Percentiles rank a stretch among this genome's conserved stretches.
These are phyloP conservation scores for Saussurea involucrata DNA, from an alignment of 129 eudicot genomes.

Conservation along the genomic window DNA sequence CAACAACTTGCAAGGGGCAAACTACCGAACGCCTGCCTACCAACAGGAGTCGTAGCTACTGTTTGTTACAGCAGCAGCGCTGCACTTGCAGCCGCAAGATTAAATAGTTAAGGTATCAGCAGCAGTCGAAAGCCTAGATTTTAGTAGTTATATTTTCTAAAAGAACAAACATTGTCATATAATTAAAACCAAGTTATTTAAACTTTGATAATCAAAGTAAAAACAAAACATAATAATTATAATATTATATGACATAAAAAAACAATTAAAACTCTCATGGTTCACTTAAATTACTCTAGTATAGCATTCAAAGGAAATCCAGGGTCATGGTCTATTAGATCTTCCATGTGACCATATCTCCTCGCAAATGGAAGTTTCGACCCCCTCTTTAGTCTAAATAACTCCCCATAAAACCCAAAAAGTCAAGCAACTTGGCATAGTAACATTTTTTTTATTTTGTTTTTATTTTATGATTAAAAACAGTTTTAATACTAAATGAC, in stretches of 20 bases:
- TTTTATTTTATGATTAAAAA: background rate
- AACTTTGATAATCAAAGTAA: no score
- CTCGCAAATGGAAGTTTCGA: constrained; percentile 6
- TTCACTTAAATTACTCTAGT: constrained; percentile 5
- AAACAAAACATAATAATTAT: background rate
- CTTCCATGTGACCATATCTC: constrained; percentile 40
- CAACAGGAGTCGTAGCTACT: no score
- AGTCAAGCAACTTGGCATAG: constrained; percentile 37
- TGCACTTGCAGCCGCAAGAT: no score
- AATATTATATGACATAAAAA: background rate
- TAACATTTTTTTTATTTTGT: background rate
- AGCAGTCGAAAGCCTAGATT: background rate
- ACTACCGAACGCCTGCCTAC: no score
- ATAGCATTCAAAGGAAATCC: constrained; percentile 25
- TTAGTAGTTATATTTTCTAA: background rate
- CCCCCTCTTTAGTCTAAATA: constrained; percentile 14
- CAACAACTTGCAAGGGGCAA: no score
- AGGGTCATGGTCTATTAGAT: constrained; percentile 39
- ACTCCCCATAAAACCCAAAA: constrained; percentile 16
- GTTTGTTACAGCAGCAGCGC: no score
- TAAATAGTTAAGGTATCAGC: no score
- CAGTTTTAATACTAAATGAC: background rate
- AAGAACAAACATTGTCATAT: background rate
- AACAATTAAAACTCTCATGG: background rate
- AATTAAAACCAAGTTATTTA: background rate